Evolutionary conservation across 345 rosid genomes (phyloP).

Genomic region (Nasturtium officinale): DNA sequence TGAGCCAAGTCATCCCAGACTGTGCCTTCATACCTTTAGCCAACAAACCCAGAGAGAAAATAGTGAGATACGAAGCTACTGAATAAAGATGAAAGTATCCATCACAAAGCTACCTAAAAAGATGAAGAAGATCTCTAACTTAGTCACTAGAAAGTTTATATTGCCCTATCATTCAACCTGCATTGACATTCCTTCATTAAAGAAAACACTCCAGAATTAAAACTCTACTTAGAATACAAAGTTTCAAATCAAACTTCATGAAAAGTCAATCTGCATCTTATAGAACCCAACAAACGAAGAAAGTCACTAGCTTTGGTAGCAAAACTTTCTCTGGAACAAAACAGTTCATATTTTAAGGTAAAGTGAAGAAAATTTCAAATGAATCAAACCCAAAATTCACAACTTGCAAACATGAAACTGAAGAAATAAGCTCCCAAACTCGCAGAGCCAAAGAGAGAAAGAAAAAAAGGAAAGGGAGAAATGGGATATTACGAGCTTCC

Average conservation of each 20-base stretch:
- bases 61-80: conserved; percentile 10
- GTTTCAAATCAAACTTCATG: background rate
- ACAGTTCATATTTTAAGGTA: no score
- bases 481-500: conserved; percentile 71
- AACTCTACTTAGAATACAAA: conserved; percentile 2
- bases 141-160: conserved; percentile 7
- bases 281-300: conserved; percentile 16
- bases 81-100: conserved; percentile 13
- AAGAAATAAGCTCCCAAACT: background rate
- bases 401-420: background rate
- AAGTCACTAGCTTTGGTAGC: conserved; percentile 2
- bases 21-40: conserved; percentile 85
- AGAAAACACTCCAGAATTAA: background rate
- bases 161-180: conserved; percentile 14
- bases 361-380: background rate
- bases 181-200: conserved; percentile 8
- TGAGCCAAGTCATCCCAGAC: conserved; percentile 97
- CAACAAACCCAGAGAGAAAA: conserved; percentile 18
- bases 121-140: background rate
- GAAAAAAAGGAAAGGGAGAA: background rate
- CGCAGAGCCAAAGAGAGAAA: background rate
- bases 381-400: conserved; percentile 2
- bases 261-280: conserved; percentile 15
- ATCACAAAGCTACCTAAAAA: conserved; percentile 20
- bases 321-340: background rate